Evolutionary conservation across 2,329 filamentous ascomycete species (phyloP), one percentile per base, ranked within the genome.

Genomic region (Cladosporium halotolerans): DNA sequence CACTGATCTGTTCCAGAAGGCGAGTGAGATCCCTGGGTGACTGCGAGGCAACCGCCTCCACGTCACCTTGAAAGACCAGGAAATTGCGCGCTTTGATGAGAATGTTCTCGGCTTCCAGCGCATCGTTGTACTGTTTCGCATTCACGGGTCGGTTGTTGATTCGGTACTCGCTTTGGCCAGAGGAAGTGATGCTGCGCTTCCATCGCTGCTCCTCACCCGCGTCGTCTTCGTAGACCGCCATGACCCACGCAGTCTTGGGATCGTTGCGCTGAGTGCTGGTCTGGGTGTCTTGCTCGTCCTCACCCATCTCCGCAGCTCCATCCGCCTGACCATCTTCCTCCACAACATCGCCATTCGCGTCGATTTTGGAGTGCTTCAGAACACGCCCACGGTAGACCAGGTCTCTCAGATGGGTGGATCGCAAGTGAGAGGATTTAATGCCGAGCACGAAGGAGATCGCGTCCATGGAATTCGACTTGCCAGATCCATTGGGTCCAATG

Each of bases 381-480:
- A 97, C 90, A 60, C 92, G 87, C 49, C 93, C 95, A 60, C 93
- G 91, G 70, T 99, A 99, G 52, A 99, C 89, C 34, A 99, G 81
- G 68, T 99, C 93, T 71, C 89, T 89, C 19, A 99, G 82, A 65
- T 97, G 90, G 34, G 89, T 84, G 3, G 95, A 99, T 65, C 93
- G 89, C 52, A 99, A 79, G 70, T 97, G 92, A n/a, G 92, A 95
- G 3, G 93, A 99, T 70, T 97, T 96, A 71, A 99, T 97, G 60
- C 93, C 93, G 54, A 99, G 82, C 55, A 99, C 93, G 72, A 99
- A 99, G 61, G 93, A 99, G 63, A 99, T 99, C 62, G 93, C 93
- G 70, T 99, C 93, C 93, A 99, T 99, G 56, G 91, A 96, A 71
- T 99, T 99, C 16, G 93, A 99, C 73, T 99, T 99, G 60, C 93